Conservation (phyloP, 2,329 filamentous ascomycete genomes). For the Colletotrichum sp. region DNA sequence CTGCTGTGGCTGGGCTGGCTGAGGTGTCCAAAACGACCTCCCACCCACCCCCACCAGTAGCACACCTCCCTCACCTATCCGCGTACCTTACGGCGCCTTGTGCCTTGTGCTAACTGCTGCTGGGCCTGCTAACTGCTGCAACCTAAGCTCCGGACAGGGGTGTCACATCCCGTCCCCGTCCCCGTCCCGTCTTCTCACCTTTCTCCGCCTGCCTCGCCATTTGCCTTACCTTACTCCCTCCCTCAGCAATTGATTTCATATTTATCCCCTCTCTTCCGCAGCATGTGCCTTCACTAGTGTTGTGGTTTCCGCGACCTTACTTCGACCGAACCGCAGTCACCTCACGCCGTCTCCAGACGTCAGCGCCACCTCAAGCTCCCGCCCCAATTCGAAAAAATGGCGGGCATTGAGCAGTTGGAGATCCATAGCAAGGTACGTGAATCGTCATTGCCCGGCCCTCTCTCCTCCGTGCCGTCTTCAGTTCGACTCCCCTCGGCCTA, state of each 20-base stretch:
- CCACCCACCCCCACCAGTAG: not conserved
- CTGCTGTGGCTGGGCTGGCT: constrained; percentile 9
- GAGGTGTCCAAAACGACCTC: constrained; percentile 4
- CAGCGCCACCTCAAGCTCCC: constrained; percentile 4
- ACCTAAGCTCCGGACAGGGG: constrained; percentile 1
- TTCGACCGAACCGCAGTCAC: not conserved
- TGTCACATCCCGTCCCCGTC: constrained; percentile 19
- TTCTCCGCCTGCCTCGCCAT: not conserved
- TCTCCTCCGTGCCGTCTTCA: constrained; percentile 12
- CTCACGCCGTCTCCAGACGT: not conserved
- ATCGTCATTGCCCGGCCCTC: not conserved
- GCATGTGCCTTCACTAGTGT: constrained; percentile 5
- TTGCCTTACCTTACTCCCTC: not conserved
- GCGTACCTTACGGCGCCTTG: not conserved
- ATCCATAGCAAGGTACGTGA: constrained; percentile 90
- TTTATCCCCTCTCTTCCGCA: not conserved
- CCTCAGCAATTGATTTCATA: not conserved
- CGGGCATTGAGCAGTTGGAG: constrained; percentile 94
- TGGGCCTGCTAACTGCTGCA: not conserved
- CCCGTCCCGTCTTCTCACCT: constrained; percentile 6
- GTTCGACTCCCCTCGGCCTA: not conserved
- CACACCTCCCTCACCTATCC: not conserved
- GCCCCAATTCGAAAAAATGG: constrained; percentile 61
- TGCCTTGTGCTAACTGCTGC: not conserved
- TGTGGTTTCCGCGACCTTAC: not conserved